Evolutionary conservation across 371 early-diverging fungal species (phyloP), one percentile per base, ranked within the genome.

Genomic region (Mortierella sp.): DNA sequence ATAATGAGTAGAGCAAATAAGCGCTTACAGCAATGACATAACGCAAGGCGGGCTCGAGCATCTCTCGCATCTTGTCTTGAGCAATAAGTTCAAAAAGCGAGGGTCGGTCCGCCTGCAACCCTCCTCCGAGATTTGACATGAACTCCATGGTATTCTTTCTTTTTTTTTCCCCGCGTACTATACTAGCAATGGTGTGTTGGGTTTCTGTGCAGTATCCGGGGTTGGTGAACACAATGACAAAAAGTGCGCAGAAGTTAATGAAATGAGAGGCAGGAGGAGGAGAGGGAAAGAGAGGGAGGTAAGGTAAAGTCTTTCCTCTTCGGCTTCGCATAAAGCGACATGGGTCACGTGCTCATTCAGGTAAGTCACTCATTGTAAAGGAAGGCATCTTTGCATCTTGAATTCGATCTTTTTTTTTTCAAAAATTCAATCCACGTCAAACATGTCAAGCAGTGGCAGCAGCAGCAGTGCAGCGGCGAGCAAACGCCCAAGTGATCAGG

Each of bases 11-110:
- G n/a, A n/a, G n/a, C n/a, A 35, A n/a, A 40, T 11, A 12, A 51
- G 11, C 4, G 81, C 87, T 78, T 90, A 93, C 94, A 24, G 96
- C 91, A 35, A 96, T 87, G n/a, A 93, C 84, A 78, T 96, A 96
- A 68, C 92, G 93, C 35, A 96, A 80, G 28, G 97, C 96, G 16
- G 97, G 97, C 72, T 93, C 92, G 39, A 96, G 85, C 66, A 96
- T 84, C 54, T 92, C 95, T 55, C 89, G 87, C 83, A 97, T 87
- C 77, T 95, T 93, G 65, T 92, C 93, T 84, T 95, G 94, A 22
- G 96, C 95, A 52, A 94, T 88, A 3, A 97, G 89, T 88, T 97
- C 97, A 81, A 97, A 97, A 71, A 96, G 79, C 3, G 96, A 94
- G 72, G 97, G 97, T 64, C 94, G 89, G 84, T 88, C 90, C 26